These are phyloP conservation scores for Orbilia oligospora DNA, from an alignment of 2,329 filamentous ascomycete genomes.

Conservation along the genomic window DNA sequence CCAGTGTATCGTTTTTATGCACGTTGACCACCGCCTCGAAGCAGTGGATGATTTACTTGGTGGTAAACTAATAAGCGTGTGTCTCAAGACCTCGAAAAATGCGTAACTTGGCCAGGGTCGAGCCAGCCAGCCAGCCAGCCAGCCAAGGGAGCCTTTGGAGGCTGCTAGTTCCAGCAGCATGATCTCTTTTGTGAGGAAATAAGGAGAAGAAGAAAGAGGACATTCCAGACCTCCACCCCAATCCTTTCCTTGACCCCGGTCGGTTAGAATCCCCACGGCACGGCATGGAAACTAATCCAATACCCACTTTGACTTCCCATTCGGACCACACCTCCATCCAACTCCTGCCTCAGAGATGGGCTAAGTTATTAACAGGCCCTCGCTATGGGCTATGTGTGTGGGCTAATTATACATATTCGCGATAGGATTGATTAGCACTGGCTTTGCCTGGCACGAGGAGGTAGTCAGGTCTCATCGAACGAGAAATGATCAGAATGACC, in stretches of 20 bases:
- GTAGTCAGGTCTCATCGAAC: constrained; percentile 39
- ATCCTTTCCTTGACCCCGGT: constrained; percentile 36
- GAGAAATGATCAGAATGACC: constrained; percentile 39
- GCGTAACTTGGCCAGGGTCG: constrained; percentile 49
- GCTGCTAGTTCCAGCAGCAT: constrained; percentile 28
- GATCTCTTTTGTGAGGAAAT: constrained; percentile 54
- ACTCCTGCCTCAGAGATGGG: constrained; percentile 51
- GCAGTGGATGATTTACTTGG: constrained; percentile 33
- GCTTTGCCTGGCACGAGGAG: constrained; percentile 43
- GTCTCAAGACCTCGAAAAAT: constrained; percentile 58
- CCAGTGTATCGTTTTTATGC: constrained; percentile 38
- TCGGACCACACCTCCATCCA: constrained; percentile 51
- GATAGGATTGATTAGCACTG: constrained; percentile 50
- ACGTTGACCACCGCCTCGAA: constrained; percentile 54
- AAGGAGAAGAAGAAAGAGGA: constrained; percentile 55
- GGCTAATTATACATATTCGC: constrained; percentile 54
- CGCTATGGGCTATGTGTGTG: constrained; percentile 32
- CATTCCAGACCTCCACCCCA: constrained; percentile 56
- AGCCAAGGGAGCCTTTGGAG: constrained; percentile 19
- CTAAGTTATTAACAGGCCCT: constrained; percentile 39
- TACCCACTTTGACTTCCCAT: constrained; percentile 56
- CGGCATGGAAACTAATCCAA: constrained; percentile 60
- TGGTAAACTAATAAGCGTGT: constrained; percentile 21
- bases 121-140: too few relatives aligned
- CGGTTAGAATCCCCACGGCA: constrained; percentile 60